Evolutionary conservation across 169 alveolate genomes (phyloP).

Genomic region (Eimeria tenella): DNA sequence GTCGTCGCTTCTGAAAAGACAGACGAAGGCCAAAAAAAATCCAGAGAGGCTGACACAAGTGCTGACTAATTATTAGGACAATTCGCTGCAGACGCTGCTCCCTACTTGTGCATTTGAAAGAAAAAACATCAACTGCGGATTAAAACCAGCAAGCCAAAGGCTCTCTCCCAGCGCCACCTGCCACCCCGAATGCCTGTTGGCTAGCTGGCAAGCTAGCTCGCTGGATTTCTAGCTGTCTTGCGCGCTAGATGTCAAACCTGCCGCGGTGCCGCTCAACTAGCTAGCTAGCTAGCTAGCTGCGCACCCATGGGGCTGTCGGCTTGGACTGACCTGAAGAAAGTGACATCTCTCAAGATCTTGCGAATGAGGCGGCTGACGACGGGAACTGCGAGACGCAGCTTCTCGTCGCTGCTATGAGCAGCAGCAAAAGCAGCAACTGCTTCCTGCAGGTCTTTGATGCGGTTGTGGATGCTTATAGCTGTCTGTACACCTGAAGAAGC

Average conservation of each 20-base stretch:
- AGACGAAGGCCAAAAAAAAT: background rate
- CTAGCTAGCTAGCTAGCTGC: slow-evolving; percentile 10
- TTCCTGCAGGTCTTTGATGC: slow-evolving; percentile 17
- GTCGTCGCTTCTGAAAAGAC: slow-evolving; percentile 60
- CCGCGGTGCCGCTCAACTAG: background rate
- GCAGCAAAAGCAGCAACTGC: slow-evolving; percentile 51
- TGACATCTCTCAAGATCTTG: slow-evolving; percentile 88
- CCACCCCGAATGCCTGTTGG: too few relatives aligned
- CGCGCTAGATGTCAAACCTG: background rate
- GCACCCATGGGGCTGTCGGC: too few relatives aligned
- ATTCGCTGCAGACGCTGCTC: background rate
- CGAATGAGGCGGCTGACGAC: slow-evolving; percentile 87
- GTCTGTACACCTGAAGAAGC: slow-evolving; percentile 19
- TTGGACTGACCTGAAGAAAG: slow-evolving; percentile 79
- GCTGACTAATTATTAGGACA: background rate
- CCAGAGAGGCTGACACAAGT: background rate
- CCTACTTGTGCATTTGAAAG: too few relatives aligned
- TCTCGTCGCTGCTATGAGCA: slow-evolving; percentile 84
- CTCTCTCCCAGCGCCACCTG: too few relatives aligned
- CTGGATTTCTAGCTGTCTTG: background rate
- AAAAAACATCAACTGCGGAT: too few relatives aligned
- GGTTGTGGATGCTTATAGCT: slow-evolving; percentile 23
- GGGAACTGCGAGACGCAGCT: slow-evolving; percentile 88
- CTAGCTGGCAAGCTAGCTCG: background rate
- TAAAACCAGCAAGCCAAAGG: too few relatives aligned